These are phyloP conservation scores for Trichoderma harzianum DNA, from an alignment of 2,329 filamentous ascomycete species.

Conservation along the genomic window DNA sequence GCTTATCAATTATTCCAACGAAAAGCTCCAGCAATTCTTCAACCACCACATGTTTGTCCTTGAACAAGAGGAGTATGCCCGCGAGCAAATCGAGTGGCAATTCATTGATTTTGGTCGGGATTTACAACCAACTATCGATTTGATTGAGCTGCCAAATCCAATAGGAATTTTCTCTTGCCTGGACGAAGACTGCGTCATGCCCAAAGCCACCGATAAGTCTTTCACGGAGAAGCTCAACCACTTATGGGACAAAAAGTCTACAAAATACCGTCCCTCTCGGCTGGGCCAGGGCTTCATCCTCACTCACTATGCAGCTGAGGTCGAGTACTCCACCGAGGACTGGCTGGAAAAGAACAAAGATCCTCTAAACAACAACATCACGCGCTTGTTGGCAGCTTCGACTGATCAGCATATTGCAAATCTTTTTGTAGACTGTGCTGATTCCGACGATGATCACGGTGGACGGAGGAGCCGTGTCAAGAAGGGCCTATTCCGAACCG, in stretches of 20 bases:
- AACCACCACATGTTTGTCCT: conserved; percentile 99
- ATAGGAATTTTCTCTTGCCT: conserved; percentile 99
- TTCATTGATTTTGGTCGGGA: conserved; percentile 99
- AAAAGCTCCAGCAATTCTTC: conserved; percentile 98
- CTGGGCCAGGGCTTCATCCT: conserved; percentile 90
- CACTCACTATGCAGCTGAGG: conserved; percentile 95
- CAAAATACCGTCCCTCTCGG: conserved; percentile 86
- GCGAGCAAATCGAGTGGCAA: conserved; percentile 98
- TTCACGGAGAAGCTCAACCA: conserved; percentile 98
- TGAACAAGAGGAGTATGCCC: conserved; percentile 95
- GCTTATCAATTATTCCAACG: conserved; percentile 99
- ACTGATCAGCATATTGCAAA: conserved; percentile 77
- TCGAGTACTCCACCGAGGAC: conserved; percentile 90
- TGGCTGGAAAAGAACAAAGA: conserved; percentile 99
- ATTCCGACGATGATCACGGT: conserved; percentile 69
- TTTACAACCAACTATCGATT: conserved; percentile 92
- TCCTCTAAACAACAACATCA: conserved; percentile 94
- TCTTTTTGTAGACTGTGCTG: conserved; percentile 85
- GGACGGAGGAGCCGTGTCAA: conserved; percentile 79
- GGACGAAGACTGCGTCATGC: conserved; percentile 98
- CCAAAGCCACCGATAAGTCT: conserved; percentile 92
- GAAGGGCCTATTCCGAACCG: conserved; percentile 94
- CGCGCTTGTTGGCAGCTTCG: conserved; percentile 78
- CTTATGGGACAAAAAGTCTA: conserved; percentile 92
- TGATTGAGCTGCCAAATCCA: conserved; percentile 93